These are phyloP conservation scores for Blumeria graminis DNA, from an alignment of 2,329 filamentous ascomycete genomes.

Conservation along the genomic window DNA sequence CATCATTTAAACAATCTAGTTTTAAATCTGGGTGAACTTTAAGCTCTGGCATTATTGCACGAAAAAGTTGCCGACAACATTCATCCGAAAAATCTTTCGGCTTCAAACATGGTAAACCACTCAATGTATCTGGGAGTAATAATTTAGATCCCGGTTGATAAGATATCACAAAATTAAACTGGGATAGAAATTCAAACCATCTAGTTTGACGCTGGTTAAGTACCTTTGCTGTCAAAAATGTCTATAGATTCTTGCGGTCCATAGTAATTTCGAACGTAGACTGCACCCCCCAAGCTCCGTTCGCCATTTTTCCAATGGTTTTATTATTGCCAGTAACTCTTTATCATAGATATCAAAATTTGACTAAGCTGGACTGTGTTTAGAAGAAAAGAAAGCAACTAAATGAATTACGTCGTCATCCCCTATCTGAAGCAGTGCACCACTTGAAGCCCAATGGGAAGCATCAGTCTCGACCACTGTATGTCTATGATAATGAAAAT, in stretches of 20 bases:
- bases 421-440: not conserved
- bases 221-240: not conserved
- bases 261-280: not conserved
- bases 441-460: not conserved
- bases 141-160: not conserved
- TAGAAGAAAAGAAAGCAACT: not conserved
- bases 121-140: not conserved
- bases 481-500: not conserved
- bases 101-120: not conserved
- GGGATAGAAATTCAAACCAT: not conserved
- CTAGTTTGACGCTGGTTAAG: not conserved
- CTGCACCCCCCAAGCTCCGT: not conserved
- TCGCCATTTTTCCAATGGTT: not conserved
- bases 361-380: not conserved
- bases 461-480: not conserved
- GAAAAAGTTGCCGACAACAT: too few species aligned
- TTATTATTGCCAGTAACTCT: not conserved
- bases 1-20: not conserved
- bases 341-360: too few species aligned
- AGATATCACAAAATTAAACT: not conserved
- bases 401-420: not conserved
- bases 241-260: not conserved
- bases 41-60: not conserved
- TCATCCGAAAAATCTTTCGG: not conserved
- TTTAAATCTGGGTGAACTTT: not conserved